A percentile compares a stretch with the other conserved stretches of the same genome.
phyloP scores from a whole-genome alignment of 1,139 yeast species.

The Tardiomyces depauwii region DNA sequence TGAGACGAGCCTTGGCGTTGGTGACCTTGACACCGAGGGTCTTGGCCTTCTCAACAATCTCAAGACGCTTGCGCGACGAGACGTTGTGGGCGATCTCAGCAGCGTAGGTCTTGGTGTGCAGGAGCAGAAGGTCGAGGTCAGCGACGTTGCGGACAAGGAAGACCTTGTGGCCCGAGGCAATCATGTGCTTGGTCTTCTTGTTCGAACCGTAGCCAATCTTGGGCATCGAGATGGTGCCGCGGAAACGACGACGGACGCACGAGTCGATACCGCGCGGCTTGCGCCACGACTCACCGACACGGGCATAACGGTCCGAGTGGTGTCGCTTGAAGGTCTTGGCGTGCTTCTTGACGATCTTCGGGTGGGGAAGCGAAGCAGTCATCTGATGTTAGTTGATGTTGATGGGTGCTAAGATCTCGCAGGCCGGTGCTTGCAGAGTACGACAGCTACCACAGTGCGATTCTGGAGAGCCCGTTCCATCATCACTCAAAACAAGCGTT shows the following conservation, averaged over 20 bases:
- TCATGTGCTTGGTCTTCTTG: constrained; percentile 95
- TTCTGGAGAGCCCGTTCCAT: too few species aligned
- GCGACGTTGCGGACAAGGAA: constrained; percentile 85
- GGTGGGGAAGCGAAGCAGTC: constrained; percentile 98
- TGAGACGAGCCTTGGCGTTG: constrained; percentile 98
- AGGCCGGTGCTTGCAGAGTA: too few species aligned
- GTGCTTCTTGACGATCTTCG: constrained; percentile 99
- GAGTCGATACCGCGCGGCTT: constrained; percentile 99
- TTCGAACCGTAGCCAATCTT: constrained; percentile 99
- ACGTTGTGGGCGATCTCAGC: constrained; percentile 99
- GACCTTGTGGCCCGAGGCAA: constrained; percentile 97
- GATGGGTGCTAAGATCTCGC: too few species aligned
- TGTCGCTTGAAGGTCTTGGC: constrained; percentile 99
- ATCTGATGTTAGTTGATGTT: constrained; percentile 28
- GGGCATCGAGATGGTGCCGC: constrained; percentile 99
- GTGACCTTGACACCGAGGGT: constrained; percentile 98
- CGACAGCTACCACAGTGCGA: too few species aligned
- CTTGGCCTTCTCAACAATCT: constrained; percentile 93
- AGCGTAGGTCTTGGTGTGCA: constrained; percentile 98
- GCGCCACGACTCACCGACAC: constrained; percentile 99
- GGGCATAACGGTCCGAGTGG: constrained; percentile 99
- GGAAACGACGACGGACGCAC: constrained; percentile 99
- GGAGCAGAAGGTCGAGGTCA: constrained; percentile 90
- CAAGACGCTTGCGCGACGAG: constrained; percentile 97
- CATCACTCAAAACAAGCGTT: too few species aligned